Evolutionary conservation across 2,329 filamentous ascomycete species (phyloP).

Genomic region (Aspergillus brunneoviolaceus): DNA sequence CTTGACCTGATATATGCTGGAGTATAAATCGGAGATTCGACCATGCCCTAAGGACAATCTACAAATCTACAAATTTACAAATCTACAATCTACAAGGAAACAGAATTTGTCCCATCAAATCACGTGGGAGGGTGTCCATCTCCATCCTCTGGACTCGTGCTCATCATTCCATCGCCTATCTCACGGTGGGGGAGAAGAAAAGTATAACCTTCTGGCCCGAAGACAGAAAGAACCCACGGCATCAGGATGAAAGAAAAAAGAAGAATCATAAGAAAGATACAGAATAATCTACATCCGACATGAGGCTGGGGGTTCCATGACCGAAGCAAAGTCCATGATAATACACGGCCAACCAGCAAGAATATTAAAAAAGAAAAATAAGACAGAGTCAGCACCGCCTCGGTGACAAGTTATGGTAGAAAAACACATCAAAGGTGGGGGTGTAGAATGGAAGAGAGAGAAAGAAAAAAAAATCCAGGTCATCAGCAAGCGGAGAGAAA

Average conservation of each 20-base stretch:
- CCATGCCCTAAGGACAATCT: too few species aligned
- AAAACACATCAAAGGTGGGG: constrained; percentile 10
- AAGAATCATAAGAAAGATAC: not conserved
- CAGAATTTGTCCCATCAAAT: not conserved
- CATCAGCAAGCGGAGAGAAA: constrained; percentile 7
- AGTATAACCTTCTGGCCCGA: not conserved
- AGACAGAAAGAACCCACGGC: not conserved
- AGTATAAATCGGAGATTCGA: too few species aligned
- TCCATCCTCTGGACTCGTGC: not conserved
- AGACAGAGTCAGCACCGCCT: not conserved
- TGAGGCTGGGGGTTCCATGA: not conserved
- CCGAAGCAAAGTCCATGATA: constrained; percentile 2
- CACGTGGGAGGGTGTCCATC: not conserved
- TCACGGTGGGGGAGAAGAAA: not conserved
- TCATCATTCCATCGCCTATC: not conserved
- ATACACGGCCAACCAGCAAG: constrained; percentile 5
- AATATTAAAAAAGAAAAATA: not conserved
- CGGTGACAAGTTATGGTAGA: not conserved
- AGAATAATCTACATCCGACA: constrained; percentile 8
- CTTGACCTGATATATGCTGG: too few species aligned
- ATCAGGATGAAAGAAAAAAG: not conserved
- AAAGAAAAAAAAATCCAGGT: not conserved
- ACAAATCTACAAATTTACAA: not conserved
- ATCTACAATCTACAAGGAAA: not conserved
- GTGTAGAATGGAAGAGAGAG: constrained; percentile 10